Conservation (phyloP, 2,329 filamentous ascomycete species). For the Sporothrix protearum region DNA sequence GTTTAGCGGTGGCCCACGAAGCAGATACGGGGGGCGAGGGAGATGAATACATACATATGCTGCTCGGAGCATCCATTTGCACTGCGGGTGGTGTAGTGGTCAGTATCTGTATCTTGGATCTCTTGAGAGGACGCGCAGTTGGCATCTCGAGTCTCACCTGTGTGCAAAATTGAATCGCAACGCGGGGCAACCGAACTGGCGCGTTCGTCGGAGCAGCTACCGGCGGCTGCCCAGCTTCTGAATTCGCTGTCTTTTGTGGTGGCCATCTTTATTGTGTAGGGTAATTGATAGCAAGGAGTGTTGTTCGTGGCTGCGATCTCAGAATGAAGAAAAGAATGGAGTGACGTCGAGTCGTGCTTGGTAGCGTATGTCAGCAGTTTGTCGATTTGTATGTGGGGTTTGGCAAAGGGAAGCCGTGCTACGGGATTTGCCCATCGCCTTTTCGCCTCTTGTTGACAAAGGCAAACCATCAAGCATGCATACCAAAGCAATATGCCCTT, state of each 20-base stretch:
- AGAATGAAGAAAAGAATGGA: not conserved
- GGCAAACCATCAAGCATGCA: not conserved
- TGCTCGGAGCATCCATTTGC: slow-evolving; percentile 84
- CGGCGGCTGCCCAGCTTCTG: not conserved
- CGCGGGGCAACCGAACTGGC: slow-evolving; percentile 57
- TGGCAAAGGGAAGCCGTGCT: not conserved
- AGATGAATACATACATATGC: slow-evolving; percentile 75
- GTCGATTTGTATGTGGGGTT: not conserved
- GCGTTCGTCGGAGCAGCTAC: slow-evolving; percentile 3
- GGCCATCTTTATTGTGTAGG: not conserved
- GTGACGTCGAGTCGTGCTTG: not conserved
- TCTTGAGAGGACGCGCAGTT: not conserved
- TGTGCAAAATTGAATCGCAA: slow-evolving; percentile 89
- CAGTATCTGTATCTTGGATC: too few species aligned
- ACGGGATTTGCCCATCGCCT: not conserved
- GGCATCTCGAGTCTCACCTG: slow-evolving; percentile 36
- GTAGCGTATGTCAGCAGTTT: not conserved
- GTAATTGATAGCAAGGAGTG: too few species aligned
- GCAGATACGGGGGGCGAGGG: too few species aligned
- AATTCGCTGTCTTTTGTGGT: not conserved
- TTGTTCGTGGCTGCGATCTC: not conserved
- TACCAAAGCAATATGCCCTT: not conserved
- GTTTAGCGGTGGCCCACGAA: too few species aligned
- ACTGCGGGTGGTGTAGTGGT: slow-evolving; percentile 45
- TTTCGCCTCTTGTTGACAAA: not conserved